Evolutionary conservation across 2,329 filamentous ascomycete genomes (phyloP), one percentile per base, ranked within the genome.

Genomic region (Colletotrichum sp.): DNA sequence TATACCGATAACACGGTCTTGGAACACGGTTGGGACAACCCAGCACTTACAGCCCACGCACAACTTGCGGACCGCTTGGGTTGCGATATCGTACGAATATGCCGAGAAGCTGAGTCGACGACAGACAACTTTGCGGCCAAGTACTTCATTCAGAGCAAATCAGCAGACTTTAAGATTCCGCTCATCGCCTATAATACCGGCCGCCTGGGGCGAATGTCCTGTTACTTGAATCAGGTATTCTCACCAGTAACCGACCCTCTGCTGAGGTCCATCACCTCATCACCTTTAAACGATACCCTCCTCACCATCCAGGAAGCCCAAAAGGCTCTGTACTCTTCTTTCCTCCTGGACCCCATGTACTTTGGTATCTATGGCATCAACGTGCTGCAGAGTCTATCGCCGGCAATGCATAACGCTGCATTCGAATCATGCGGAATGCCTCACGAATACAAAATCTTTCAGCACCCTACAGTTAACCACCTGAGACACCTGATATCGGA

Each of bases 341-440:
- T 93, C 72, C 87, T 93, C 1, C 90, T 92, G 67, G 92, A 95
- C 49, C 89, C 92, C 0, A 91, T 95, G 87, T 91, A 93, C 62
- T 92, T 95, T 74, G 94, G 93, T 78, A 93, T 95, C 44, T 91
- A 95, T 68, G 94, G 94, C 21, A 92, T 90, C 71, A 93, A 92
- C 71, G 91, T 94, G 10, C 90, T 89, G 68, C 94, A 94, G 84
- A 95, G 93, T 81, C 83, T 95, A 71, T 95, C 94, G 0, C 94
- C 94, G 1, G 92, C 92, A 8, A 95, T 96, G 93, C 94, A 96
- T 82, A 94, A 92, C 71, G 89, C 92, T 5, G 94, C 93, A 1
- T 92, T 94, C 72, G 86, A 88, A 67, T 89, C 89, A 2, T 93
- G 92, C 78, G 94, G 94, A 0, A 91, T 96, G 82, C 92, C 91